Conservation (phyloP, 495 filamentous ascomycete species). For the Daldinia grandis region DNA sequence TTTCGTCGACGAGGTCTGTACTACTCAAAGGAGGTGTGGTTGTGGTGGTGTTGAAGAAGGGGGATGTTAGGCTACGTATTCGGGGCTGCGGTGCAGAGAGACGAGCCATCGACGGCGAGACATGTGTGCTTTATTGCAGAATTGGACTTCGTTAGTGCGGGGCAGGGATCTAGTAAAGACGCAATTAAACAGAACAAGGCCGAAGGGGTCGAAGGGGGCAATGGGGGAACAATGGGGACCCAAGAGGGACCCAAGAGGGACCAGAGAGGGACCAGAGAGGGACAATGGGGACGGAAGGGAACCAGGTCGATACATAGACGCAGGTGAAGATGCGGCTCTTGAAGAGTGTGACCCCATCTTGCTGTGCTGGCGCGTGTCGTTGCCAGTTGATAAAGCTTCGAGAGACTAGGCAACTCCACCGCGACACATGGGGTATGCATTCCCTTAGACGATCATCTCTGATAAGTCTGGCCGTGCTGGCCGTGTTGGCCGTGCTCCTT, state of each 20-base stretch:
- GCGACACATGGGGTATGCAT: conserved; percentile 61
- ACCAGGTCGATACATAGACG: conserved; percentile 61
- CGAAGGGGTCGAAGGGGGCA: conserved; percentile 47
- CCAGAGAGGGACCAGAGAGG: background rate
- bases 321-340: conserved; percentile 69
- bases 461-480: conserved; percentile 51
- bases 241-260: background rate
- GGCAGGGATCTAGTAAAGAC: conserved; percentile 58
- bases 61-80: conserved; percentile 60
- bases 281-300: conserved; percentile 48
- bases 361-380: conserved; percentile 93
- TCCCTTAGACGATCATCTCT: conserved; percentile 57
- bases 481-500: conserved; percentile 44
- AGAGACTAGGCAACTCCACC: conserved; percentile 69
- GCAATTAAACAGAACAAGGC: conserved; percentile 55
- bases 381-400: conserved; percentile 77
- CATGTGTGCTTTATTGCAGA: conserved; percentile 71
- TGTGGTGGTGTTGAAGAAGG: conserved; percentile 52
- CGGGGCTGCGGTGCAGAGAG: conserved; percentile 58
- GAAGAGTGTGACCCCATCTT: conserved; percentile 69
- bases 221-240: conserved; percentile 31
- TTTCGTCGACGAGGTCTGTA: conserved; percentile 54
- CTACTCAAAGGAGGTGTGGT: conserved; percentile 53
- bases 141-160: conserved; percentile 56
- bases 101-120: conserved; percentile 63